Conservation (phyloP, 345 rosid species). For the Boechera retrofracta region DNA sequence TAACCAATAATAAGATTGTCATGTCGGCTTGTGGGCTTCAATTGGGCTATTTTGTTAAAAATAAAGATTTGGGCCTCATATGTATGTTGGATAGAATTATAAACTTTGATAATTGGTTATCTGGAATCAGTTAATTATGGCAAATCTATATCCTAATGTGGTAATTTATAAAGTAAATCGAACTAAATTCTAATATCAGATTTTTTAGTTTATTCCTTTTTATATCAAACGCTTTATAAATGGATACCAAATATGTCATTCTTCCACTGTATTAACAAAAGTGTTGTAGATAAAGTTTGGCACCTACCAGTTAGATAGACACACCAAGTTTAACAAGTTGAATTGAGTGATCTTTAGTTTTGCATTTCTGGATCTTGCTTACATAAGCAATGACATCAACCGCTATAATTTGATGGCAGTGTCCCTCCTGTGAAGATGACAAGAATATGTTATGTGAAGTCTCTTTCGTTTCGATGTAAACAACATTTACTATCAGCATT, state of each 20-base stretch:
- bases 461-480: neutral
- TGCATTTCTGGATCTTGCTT: neutral
- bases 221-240: neutral
- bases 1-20: neutral
- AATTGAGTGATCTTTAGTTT: neutral
- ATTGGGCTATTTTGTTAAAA: neutral
- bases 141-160: too few species aligned
- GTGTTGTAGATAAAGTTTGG: neutral
- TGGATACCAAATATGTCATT: neutral
- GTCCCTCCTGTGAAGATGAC: neutral
- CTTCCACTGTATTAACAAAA: too few species aligned
- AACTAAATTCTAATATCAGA: neutral
- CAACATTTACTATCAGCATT: neutral
- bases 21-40: neutral
- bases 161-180: neutral
- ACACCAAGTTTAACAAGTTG: neutral
- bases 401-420: neutral
- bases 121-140: too few species aligned
- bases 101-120: too few species aligned
- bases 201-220: too few species aligned
- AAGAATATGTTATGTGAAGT: neutral
- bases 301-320: neutral
- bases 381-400: conserved; percentile 32
- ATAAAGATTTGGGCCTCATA: neutral
- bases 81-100: too few species aligned